These are phyloP conservation scores for Hypericum androsaemum DNA, from an alignment of 345 rosid genomes.

Conservation along the genomic window DNA sequence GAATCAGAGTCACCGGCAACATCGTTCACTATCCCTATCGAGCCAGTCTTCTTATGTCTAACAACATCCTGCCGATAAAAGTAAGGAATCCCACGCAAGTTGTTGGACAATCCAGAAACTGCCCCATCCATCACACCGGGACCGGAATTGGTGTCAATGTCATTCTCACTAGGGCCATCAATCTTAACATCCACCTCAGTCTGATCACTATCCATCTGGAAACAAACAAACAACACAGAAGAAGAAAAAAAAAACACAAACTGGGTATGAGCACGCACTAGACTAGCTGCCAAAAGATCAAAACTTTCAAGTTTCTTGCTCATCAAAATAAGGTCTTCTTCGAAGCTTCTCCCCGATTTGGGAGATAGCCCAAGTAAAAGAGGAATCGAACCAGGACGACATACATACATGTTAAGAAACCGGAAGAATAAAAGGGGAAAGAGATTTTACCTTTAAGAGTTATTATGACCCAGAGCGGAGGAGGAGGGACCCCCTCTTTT, in stretches of 20 bases:
- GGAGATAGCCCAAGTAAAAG: no score
- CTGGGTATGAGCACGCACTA: background rate
- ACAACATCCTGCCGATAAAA: slow-evolving; percentile 80
- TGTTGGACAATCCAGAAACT: slow-evolving; percentile 22
- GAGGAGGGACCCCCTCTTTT: no score
- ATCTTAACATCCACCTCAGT: slow-evolving; percentile 24
- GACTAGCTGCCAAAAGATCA: background rate
- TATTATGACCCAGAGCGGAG: no score
- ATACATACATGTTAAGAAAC: no score
- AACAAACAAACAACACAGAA: slow-evolving; percentile 8
- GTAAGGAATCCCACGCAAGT: slow-evolving; percentile 29
- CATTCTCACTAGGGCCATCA: slow-evolving; percentile 17
- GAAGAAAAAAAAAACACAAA: background rate
- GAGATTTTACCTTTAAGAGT: no score
- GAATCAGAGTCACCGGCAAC: slow-evolving; percentile 91
- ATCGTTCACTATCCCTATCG: slow-evolving; percentile 78
- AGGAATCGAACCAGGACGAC: no score
- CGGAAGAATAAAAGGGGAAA: no score
- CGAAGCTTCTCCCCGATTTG: no score
- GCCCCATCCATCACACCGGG: slow-evolving; percentile 18
- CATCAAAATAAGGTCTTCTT: no score
- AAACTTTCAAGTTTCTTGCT: no score
- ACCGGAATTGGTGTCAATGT: slow-evolving; percentile 11
- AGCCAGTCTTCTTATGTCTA: slow-evolving; percentile 38
- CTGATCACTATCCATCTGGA: slow-evolving; percentile 52